These are phyloP conservation scores for Wickerhamia fluorescens DNA, from an alignment of 805 yeast genomes.

Conservation along the genomic window DNA sequence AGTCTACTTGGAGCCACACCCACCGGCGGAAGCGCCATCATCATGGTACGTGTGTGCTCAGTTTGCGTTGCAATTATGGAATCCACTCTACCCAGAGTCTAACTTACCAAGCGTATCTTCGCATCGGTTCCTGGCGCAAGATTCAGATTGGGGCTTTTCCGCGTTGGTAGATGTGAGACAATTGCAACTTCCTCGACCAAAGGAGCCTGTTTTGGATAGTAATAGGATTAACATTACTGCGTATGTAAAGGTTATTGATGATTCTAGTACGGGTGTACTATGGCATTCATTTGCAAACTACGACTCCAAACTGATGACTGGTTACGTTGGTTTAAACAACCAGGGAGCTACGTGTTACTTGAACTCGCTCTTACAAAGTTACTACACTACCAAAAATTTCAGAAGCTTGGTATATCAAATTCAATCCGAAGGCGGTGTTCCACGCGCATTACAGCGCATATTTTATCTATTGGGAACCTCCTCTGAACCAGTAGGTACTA, in stretches of 20 bases:
- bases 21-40: conserved; percentile 25
- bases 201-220: conserved; percentile 39
- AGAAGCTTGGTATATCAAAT: conserved; percentile 82
- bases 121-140: conserved; percentile 70
- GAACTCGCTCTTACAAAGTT: conserved; percentile 85
- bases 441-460: conserved; percentile 79
- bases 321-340: conserved; percentile 86
- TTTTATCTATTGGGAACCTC: conserved; percentile 77
- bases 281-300: conserved; percentile 86
- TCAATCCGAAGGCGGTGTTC: conserved; percentile 66
- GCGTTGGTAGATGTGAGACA: conserved; percentile 56
- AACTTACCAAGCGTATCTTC: conserved; percentile 57
- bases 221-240: conserved; percentile 66
- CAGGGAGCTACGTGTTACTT: conserved; percentile 99
- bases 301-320: conserved; percentile 82
- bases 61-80: conserved; percentile 79
- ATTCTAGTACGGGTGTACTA: conserved; percentile 82
- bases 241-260: conserved; percentile 70
- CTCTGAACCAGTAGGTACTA: conserved; percentile 70
- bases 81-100: conserved; percentile 62
- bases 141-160: conserved; percentile 95
- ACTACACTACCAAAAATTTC: conserved; percentile 77
- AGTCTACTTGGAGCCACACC: conserved; percentile 73
- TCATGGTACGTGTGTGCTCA: conserved; percentile 90
- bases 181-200: conserved; percentile 21